Percentiles rank a stretch among this genome's conserved stretches.
These are phyloP conservation scores for Cercophora samala DNA, from an alignment of 495 filamentous ascomycete species.

Conservation along the genomic window DNA sequence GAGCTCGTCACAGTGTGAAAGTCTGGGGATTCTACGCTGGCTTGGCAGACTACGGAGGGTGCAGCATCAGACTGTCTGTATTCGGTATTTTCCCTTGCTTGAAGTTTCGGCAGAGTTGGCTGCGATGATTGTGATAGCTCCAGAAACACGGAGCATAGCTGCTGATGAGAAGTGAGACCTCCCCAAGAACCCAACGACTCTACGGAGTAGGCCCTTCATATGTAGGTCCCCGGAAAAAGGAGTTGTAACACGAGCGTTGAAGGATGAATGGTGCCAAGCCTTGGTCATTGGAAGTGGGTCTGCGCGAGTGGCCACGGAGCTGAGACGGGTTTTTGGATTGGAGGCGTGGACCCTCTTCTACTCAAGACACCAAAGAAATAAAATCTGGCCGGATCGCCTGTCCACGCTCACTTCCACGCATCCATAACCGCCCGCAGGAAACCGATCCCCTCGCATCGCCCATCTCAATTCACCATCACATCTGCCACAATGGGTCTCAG, in stretches of 20 bases:
- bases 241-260: too few species aligned
- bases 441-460: background rate
- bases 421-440: background rate
- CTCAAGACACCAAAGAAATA: constrained; percentile 4
- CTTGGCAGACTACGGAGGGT: background rate
- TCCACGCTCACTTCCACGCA: background rate
- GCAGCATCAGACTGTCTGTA: background rate
- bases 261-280: background rate
- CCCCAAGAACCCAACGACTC: too few species aligned
- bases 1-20: background rate
- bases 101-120: background rate
- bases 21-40: background rate
- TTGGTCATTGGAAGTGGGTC: background rate
- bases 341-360: background rate
- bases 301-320: background rate
- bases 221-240: too few species aligned
- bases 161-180: too few species aligned
- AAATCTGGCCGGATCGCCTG: constrained; percentile 2
- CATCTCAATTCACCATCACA: background rate
- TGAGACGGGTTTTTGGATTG: background rate
- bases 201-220: too few species aligned
- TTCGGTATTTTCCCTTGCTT: background rate
- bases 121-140: background rate
- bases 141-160: background rate
- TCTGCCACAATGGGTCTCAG: constrained; percentile 1